phyloP scores from a whole-genome alignment of 306 rosid genomes.

The Begonia masoniana region DNA sequence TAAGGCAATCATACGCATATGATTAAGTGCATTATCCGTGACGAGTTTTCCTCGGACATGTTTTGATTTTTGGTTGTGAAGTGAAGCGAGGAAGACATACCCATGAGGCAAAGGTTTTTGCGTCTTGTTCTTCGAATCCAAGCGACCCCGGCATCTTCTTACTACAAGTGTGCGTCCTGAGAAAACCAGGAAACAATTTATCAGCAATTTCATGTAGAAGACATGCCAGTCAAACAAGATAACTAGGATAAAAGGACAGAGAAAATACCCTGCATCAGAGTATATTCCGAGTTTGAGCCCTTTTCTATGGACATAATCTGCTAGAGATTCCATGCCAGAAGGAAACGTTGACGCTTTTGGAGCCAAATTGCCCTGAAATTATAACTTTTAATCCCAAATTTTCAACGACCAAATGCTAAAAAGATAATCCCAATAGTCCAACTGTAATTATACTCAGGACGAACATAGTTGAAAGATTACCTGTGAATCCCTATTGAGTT shows the following conservation, averaged over 20 bases:
- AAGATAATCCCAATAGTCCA: not conserved
- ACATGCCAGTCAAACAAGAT: too few relatives aligned
- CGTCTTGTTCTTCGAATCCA: slow-evolving; percentile 64
- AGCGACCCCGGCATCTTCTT: slow-evolving; percentile 64
- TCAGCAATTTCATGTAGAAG: not conserved
- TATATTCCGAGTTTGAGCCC: slow-evolving; percentile 68
- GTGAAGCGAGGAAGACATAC: slow-evolving; percentile 16
- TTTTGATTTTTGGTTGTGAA: too few relatives aligned
- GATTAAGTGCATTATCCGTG: too few relatives aligned
- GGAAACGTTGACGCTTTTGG: slow-evolving; percentile 51
- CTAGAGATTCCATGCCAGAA: slow-evolving; percentile 60
- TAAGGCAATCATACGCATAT: not conserved
- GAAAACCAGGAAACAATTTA: not conserved
- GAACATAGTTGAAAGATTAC: slow-evolving; percentile 12
- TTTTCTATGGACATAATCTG: slow-evolving; percentile 62
- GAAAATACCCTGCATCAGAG: slow-evolving; percentile 64
- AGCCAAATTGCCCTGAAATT: slow-evolving; percentile 51
- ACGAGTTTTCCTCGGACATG: too few relatives aligned
- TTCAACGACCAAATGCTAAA: not conserved
- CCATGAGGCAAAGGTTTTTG: slow-evolving; percentile 72
- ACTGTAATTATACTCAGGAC: not conserved
- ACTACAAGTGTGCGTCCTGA: slow-evolving; percentile 55
- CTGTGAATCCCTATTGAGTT: slow-evolving; percentile 41
- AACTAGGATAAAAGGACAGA: too few relatives aligned
- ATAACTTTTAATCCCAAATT: not conserved